A percentile compares a stretch with the other conserved stretches of the same genome.
Evolutionary conservation across 2,329 filamentous ascomycete species (phyloP).

Genomic region (Dothistroma septosporum): DNA sequence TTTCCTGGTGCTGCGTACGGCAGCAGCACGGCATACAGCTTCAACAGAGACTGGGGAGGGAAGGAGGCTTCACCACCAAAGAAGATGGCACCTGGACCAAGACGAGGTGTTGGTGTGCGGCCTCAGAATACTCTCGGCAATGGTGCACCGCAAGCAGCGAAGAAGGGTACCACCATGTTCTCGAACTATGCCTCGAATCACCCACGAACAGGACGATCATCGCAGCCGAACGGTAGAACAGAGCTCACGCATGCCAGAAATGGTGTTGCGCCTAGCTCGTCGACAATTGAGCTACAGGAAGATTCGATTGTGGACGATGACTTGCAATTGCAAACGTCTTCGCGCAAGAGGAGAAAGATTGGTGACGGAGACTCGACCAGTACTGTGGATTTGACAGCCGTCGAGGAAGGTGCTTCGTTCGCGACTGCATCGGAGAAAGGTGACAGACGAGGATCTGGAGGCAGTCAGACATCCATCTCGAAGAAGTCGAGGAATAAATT

Average conservation of each 20-base stretch:
- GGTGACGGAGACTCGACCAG: too few species aligned
- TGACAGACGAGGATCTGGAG: background rate
- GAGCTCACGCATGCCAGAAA: background rate
- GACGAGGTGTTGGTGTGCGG: background rate
- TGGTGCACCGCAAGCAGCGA: constrained; percentile 7
- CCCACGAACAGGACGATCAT: background rate
- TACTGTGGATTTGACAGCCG: constrained; percentile 5
- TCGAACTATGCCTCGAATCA: background rate
- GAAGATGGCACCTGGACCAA: background rate
- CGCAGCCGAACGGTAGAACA: background rate
- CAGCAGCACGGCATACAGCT: background rate
- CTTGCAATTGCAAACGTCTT: background rate
- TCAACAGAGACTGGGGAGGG: background rate
- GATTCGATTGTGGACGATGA: background rate
- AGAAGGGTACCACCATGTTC: constrained; percentile 4
- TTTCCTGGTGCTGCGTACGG: background rate
- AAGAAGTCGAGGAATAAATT: background rate
- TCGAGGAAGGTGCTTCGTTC: background rate
- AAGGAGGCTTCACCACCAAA: background rate
- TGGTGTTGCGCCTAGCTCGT: background rate
- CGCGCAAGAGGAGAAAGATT: background rate
- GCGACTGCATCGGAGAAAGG: background rate
- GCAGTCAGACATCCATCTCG: background rate
- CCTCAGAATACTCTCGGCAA: constrained; percentile 2
- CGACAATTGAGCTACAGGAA: background rate